phyloP scores from a whole-genome alignment of 2,329 filamentous ascomycete species.

The Ophiosphaerella korrae region DNA sequence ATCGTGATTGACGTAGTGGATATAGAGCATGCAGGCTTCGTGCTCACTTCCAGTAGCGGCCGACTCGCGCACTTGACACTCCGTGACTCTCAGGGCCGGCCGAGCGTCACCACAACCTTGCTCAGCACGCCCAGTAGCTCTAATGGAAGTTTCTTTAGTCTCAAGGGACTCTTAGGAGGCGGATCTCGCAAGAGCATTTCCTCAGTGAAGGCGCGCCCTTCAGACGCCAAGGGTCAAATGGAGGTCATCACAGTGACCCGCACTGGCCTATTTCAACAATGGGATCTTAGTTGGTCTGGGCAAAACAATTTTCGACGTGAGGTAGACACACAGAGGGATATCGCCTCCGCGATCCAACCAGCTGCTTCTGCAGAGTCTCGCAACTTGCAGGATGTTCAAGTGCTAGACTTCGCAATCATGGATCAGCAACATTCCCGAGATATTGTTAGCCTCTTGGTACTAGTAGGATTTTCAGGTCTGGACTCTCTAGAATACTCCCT shows the following conservation, averaged over 20 bases:
- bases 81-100: conserved; percentile 84
- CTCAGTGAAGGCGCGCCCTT: conserved; percentile 75
- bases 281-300: conserved; percentile 88
- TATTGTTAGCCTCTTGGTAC: conserved; percentile 31
- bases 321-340: conserved; percentile 68
- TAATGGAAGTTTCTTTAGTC: conserved; percentile 77
- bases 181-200: conserved; percentile 77
- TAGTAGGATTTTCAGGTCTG: conserved; percentile 39
- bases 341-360: conserved; percentile 67
- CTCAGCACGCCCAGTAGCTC: conserved; percentile 63
- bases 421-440: conserved; percentile 43
- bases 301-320: conserved; percentile 77
- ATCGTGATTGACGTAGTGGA: conserved; percentile 76
- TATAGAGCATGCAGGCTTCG: conserved; percentile 84
- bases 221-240: conserved; percentile 77
- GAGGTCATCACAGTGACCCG: conserved; percentile 80
- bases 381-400: conserved; percentile 65
- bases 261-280: conserved; percentile 78
- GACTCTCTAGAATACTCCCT: conserved; percentile 67
- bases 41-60: conserved; percentile 83
- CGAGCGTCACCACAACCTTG: conserved; percentile 77
- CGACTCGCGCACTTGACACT: conserved; percentile 85
- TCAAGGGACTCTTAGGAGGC: conserved; percentile 75
- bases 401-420: conserved; percentile 80
- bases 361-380: conserved; percentile 55